Evolutionary conservation across 192 early-diverging fungal species (phyloP), one percentile per base, ranked within the genome.

Genomic region (Umbelopsis sp.): DNA sequence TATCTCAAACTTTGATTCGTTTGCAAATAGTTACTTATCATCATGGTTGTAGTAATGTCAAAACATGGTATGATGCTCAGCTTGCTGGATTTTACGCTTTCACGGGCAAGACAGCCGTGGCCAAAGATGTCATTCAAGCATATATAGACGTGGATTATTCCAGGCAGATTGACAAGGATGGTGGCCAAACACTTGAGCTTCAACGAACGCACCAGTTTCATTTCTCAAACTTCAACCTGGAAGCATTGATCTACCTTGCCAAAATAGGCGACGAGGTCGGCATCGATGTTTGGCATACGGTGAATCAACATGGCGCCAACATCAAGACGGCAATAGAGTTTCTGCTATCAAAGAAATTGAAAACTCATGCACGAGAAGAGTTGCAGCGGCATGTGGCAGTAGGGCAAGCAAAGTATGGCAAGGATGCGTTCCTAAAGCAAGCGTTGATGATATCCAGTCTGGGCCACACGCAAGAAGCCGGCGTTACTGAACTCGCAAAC

Each of bases 181-280:
- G 52, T 5, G 25, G 23, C 23, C 52, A 55, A 25, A 6, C 52
- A 15, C 23, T 25, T 25, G 52, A 55, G 15, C 20, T 55, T 21
- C 22, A 25, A 13, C 52, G 10, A 10, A 25, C 52, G 6, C 5
- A 6, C 4, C 48, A 49, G 25, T 15, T 21, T 7, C 52, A 55
- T 27, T 15, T 15, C 52, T 25, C 23, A 21, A 55, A 25, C 13
- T 55, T 55, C 52, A 55, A 55, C 23, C 13, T 55, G 13, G 52
- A 55, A 15, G 52, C 22, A 15, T 15, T 55, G 52, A 27, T 55
- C 52, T 15, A 15, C 22, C 52, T 55, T 25, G 52, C 52, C 52
- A 55, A 55, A 27, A 15, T 55, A 7, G 52, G 52, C 7, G 52
- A 55, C 52, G 52, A 55, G 25, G 23, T 55, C 11, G 52, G 25